Evolutionary conservation across 2,329 filamentous ascomycete genomes (phyloP), one percentile per base, ranked within the genome.

Genomic region (Fusarium kyushuense): DNA sequence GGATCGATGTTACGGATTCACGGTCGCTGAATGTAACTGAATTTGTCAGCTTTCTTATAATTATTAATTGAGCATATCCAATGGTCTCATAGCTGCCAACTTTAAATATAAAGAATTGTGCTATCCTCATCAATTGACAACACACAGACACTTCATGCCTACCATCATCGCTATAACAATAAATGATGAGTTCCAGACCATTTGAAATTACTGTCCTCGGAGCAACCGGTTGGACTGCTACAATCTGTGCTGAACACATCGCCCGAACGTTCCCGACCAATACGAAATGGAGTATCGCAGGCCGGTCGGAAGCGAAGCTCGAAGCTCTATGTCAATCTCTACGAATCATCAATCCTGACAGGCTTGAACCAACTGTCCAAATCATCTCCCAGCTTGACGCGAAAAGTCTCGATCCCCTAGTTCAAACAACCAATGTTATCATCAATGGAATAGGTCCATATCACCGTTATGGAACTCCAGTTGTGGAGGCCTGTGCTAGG

Each of bases 401-500:
- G 2, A 1, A 36, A 23, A 13, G 16, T 10, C 36, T 43, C 3
- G 23, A 43, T 2, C 47, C 30, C 3, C 3, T 57, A 6, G 7
- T 54, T 1, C 35, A 13, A 16, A 9, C 13, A 9, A 25, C 36
- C 10, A 23, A 42, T 3, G 30, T 43, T 25, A 16, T 54, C 1
- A 54, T 54, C 10, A 57, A 57, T 19, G 47, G 54, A 1, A 43
- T 57, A 14, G 54, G 54, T 4, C 47, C 47, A 5, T 57, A 57
- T 29, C 54, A 30, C n/a, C 16, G 13, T 12, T 16, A 42, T 4
- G 16, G 35, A 3, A 43, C 36, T 17, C 36, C 47, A 8, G n/a
- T 54, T 1, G 16, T 57, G 8, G 23, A 41, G 11, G 12, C 54
- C 4, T 57, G 48, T 25, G 54, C 48, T 23, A 12, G 30, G 16